Conservation (phyloP, 2,329 filamentous ascomycete genomes). For the Onygenales sp. region DNA sequence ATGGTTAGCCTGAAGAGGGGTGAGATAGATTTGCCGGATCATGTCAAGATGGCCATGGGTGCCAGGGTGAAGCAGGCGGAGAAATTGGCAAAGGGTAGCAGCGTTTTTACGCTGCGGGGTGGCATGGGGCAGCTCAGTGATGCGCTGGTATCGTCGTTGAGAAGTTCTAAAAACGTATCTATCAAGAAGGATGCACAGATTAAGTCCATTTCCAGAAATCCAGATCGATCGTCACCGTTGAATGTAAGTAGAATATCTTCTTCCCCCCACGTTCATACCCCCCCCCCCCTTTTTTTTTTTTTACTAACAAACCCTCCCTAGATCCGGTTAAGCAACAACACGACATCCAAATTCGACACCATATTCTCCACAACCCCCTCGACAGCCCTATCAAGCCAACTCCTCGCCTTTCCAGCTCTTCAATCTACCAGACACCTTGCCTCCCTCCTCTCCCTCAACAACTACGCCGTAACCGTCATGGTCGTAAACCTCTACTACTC, state of each 20-base stretch:
- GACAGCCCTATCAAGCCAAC: slow-evolving; percentile 8
- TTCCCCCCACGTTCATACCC: not conserved
- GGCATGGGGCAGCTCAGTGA: slow-evolving; percentile 57
- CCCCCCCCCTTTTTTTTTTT: not conserved
- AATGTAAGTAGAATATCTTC: slow-evolving; percentile 2
- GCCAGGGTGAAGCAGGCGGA: slow-evolving; percentile 8
- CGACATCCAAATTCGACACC: slow-evolving; percentile 14
- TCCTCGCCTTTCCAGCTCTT: not conserved
- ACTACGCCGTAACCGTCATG: slow-evolving; percentile 70
- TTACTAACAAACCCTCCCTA: not conserved
- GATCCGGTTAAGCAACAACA: slow-evolving; percentile 1
- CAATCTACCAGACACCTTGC: not conserved
- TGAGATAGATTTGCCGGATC: not conserved
- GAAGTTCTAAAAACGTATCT: slow-evolving; percentile 48
- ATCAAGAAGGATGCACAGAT: slow-evolving; percentile 46
- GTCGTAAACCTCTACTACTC: slow-evolving; percentile 84
- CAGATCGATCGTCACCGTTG: slow-evolving; percentile 5
- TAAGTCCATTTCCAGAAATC: slow-evolving; percentile 30
- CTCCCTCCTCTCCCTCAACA: slow-evolving; percentile 24
- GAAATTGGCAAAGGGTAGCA: slow-evolving; percentile 16
- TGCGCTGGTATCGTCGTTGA: slow-evolving; percentile 44
- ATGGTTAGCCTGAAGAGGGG: slow-evolving; percentile 19
- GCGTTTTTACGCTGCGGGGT: slow-evolving; percentile 33
- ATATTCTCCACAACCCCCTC: slow-evolving; percentile 18
- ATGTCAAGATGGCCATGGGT: slow-evolving; percentile 2